A percentile compares a stretch with the other conserved stretches of the same genome.
phyloP scores from a whole-genome alignment of 1,284 basidiomycete genomes.

The Grifola frondosa region DNA sequence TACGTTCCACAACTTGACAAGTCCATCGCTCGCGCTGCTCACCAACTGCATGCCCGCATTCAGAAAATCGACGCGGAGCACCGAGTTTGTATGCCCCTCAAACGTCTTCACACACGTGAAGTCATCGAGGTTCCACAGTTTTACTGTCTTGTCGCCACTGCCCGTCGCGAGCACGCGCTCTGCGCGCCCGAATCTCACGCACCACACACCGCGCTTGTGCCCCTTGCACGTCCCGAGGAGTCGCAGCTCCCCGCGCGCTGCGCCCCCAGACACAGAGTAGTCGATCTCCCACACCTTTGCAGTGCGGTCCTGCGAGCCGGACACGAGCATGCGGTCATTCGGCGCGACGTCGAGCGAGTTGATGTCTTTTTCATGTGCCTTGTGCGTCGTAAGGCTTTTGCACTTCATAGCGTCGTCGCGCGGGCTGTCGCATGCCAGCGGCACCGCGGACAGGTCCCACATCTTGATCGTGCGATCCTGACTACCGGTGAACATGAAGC shows the following conservation, averaged over 20 bases:
- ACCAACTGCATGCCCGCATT: conserved; percentile 85
- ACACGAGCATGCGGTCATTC: conserved; percentile 86
- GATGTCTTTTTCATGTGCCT: conserved; percentile 98
- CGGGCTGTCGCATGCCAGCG: conserved; percentile 29
- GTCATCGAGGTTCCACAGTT: conserved; percentile 92
- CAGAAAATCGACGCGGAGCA: conserved; percentile 91
- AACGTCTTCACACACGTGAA: conserved; percentile 93
- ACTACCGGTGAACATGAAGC: conserved; percentile 90
- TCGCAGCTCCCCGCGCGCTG: conserved; percentile 67
- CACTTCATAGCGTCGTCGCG: conserved; percentile 43
- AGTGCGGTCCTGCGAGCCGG: conserved; percentile 95
- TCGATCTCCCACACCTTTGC: conserved; percentile 88
- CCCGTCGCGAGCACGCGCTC: conserved; percentile 90
- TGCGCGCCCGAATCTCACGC: conserved; percentile 81
- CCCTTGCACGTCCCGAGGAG: conserved; percentile 91
- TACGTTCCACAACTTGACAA: conserved; percentile 96
- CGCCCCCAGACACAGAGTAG: conserved; percentile 46
- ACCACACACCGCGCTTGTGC: conserved; percentile 97
- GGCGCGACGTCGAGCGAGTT: conserved; percentile 94
- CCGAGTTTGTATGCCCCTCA: conserved; percentile 96
- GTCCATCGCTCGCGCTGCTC: conserved; percentile 88
- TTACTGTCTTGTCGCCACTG: conserved; percentile 92
- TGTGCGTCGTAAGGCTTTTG: conserved; percentile 84
- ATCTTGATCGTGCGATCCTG: conserved; percentile 98
- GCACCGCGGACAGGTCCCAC: conserved; percentile 82